Conservation (phyloP, 192 early-diverging fungal genomes). For the Coemansia sp. region DNA sequence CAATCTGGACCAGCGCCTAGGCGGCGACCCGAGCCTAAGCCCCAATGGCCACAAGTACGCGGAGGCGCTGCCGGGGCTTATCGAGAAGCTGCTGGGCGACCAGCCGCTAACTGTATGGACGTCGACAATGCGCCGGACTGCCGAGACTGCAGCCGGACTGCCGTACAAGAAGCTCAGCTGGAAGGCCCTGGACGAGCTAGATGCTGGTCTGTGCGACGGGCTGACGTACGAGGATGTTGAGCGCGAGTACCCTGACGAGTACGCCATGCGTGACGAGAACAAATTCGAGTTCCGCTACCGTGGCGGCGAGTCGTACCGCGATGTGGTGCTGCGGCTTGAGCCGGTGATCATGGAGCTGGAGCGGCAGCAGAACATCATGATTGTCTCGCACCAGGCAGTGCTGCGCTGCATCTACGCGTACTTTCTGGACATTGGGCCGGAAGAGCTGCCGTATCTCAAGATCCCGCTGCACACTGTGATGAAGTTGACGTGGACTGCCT, state of each 20-base stretch:
- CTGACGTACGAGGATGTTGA: constrained; percentile 99
- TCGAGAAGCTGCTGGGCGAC: constrained; percentile 72
- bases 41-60: constrained; percentile 87
- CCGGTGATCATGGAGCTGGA: constrained; percentile 99
- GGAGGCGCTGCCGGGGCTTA: constrained; percentile 73
- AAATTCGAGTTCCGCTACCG: constrained; percentile 91
- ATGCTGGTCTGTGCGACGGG: constrained; percentile 96
- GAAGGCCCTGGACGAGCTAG: constrained; percentile 97
- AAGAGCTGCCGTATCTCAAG: constrained; percentile 97
- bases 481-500: constrained; percentile 94
- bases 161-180: constrained; percentile 88
- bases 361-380: constrained; percentile 92
- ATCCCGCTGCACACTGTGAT: constrained; percentile 98
- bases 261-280: constrained; percentile 90
- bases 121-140: constrained; percentile 89
- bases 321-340: constrained; percentile 93
- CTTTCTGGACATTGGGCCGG: constrained; percentile 89
- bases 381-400: constrained; percentile 97
- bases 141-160: constrained; percentile 79
- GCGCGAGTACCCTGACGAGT: constrained; percentile 89
- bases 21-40: constrained; percentile 90
- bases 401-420: constrained; percentile 97
- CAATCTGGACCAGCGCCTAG: constrained; percentile 90
- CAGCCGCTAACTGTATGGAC: constrained; percentile 91
- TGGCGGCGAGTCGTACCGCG: constrained; percentile 88